Evolutionary conservation across 148 eudicot species (phyloP).

Genomic region (Diospyros kaki): DNA sequence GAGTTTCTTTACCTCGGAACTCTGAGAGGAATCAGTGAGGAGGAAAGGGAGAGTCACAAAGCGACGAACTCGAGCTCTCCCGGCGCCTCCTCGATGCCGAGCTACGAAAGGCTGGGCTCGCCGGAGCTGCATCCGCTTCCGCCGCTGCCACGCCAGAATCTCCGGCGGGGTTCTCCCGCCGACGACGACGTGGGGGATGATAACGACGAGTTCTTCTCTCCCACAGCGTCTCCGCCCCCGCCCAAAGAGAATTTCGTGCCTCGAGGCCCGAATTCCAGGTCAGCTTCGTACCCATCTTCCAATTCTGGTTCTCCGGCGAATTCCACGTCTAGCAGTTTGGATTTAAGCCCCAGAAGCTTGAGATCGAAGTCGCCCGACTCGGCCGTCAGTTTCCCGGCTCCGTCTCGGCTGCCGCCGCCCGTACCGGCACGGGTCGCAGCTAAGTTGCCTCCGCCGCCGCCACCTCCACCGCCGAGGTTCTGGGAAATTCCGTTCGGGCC

Average conservation of each 20-base stretch:
- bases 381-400: conserved; percentile 23
- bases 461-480: conserved; percentile 34
- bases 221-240: conserved; percentile 25
- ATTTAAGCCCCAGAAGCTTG: conserved; percentile 28
- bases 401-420: conserved; percentile 22
- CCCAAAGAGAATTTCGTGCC: conserved; percentile 8
- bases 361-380: conserved; percentile 27
- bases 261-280: conserved; percentile 21
- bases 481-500: conserved; percentile 31
- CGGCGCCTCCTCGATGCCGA: background rate
- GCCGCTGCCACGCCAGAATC: conserved; percentile 45
- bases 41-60: background rate
- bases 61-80: conserved; percentile 5
- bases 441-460: conserved; percentile 34
- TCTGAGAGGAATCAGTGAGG: conserved; percentile 16
- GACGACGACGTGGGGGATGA: conserved; percentile 22
- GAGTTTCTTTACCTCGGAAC: conserved; percentile 67
- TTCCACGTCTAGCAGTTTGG: conserved; percentile 23
- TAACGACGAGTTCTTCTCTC: conserved; percentile 60
- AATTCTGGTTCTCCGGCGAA: conserved; percentile 23
- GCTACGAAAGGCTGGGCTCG: conserved; percentile 38
- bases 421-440: conserved; percentile 8
- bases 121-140: conserved; percentile 90
- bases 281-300: conserved; percentile 20
- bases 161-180: conserved; percentile 4